A percentile compares a stretch with the other conserved stretches of the same genome.
phyloP scores from a whole-genome alignment of 176 grass and related monocot species.

The Musa acuminata region DNA sequence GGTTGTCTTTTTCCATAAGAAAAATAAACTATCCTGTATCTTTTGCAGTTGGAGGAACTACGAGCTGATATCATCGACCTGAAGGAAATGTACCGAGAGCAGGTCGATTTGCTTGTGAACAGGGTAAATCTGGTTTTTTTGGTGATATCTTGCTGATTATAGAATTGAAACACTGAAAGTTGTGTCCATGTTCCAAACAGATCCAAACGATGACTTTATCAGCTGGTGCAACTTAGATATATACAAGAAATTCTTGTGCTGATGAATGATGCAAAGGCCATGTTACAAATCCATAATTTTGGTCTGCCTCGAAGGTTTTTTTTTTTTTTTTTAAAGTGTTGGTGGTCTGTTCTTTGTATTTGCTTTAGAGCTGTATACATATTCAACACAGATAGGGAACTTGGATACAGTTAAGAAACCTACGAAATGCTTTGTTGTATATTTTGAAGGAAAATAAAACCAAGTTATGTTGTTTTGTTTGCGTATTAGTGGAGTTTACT shows the following conservation, averaged over 20 bases:
- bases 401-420: neutral
- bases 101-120: conserved; percentile 99
- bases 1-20: neutral
- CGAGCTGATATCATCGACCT: conserved; percentile 93
- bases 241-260: neutral
- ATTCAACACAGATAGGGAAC: neutral
- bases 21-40: neutral
- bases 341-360: conserved; percentile 1
- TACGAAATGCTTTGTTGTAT: neutral
- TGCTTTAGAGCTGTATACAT: neutral
- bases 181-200: conserved; percentile 24
- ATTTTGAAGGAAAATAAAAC: neutral
- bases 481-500: neutral
- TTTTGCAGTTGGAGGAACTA: conserved; percentile 87
- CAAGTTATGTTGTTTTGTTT: neutral
- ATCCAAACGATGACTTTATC: conserved; percentile 31
- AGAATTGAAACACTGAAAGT: neutral
- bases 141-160: neutral
- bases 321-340: neutral
- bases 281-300: conserved; percentile 5
- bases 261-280: neutral
- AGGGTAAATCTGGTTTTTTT: conserved; percentile 40
- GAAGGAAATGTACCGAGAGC: conserved; percentile 99
- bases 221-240: neutral
- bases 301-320: neutral